These are phyloP conservation scores for Lenzites betulinus DNA, from an alignment of 768 basidiomycete genomes.

Conservation along the genomic window DNA sequence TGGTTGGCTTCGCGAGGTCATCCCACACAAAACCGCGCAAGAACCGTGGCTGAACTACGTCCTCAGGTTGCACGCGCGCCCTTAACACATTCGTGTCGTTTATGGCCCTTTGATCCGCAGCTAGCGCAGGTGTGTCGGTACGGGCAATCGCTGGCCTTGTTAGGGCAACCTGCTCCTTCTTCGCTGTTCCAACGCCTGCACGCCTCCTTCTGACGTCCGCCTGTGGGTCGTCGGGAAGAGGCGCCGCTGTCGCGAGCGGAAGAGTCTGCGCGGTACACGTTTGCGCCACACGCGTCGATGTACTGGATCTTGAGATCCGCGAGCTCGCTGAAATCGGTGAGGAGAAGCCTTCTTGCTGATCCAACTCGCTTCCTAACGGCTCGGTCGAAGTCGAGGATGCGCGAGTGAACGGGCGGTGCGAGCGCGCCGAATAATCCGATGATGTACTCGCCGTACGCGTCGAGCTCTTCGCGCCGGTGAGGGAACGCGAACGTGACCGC, in stretches of 20 bases:
- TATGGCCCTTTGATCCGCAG: conserved; percentile 2
- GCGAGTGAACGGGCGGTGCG: conserved; percentile 8
- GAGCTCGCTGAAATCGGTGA: conserved; percentile 28
- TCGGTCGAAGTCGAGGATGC: conserved; percentile 36
- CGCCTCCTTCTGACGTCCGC: neutral
- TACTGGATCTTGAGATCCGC: conserved; percentile 5
- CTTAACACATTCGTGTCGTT: conserved; percentile 6
- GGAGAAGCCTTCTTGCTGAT: conserved; percentile 14
- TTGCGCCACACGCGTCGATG: conserved; percentile 1
- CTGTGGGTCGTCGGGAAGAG: neutral
- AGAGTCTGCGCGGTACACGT: neutral
- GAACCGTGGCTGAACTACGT: conserved; percentile 4
- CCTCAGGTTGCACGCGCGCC: neutral
- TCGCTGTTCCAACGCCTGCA: neutral
- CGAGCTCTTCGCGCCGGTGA: conserved; percentile 19
- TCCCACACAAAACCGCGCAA: conserved; percentile 19
- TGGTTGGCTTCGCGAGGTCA: conserved; percentile 20
- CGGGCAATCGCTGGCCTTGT: too few relatives aligned
- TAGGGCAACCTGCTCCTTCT: too few relatives aligned
- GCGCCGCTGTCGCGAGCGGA: neutral
- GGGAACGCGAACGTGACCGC: too few relatives aligned
- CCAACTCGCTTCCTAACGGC: conserved; percentile 31
- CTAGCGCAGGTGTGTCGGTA: too few relatives aligned
- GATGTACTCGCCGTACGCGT: too few relatives aligned
- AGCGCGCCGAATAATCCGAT: conserved; percentile 26